Conservation (phyloP, 768 basidiomycete genomes). For the Mycena rosella region DNA sequence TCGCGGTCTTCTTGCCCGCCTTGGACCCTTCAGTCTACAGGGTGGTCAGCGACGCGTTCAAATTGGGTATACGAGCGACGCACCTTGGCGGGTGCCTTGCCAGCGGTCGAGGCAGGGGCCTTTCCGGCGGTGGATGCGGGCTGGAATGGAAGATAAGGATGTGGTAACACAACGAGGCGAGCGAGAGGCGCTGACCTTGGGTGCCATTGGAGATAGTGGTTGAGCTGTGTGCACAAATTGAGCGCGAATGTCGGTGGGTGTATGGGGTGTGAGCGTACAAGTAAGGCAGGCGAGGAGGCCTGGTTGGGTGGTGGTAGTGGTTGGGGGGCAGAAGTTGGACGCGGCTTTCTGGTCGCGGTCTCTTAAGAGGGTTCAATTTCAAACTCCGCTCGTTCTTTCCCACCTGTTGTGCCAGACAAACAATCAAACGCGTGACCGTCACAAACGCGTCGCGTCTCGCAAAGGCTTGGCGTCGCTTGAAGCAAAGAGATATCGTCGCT, state of each 20-base stretch:
- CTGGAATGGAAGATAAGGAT: conserved; percentile 41
- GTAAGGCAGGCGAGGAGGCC: conserved; percentile 13
- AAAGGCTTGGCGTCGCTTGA: too few species aligned
- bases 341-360: conserved; percentile 15
- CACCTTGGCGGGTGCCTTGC: conserved; percentile 71
- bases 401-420: conserved; percentile 6
- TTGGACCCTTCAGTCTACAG: conserved; percentile 52
- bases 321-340: conserved; percentile 22
- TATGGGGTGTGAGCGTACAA: conserved; percentile 16
- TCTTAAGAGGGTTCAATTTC: conserved; percentile 24
- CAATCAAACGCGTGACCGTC: conserved; percentile 24
- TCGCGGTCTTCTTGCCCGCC: conserved; percentile 72
- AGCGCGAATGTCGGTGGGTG: conserved; percentile 18
- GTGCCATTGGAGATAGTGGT: conserved; percentile 51
- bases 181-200: conserved; percentile 45
- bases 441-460: conserved; percentile 8
- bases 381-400: conserved; percentile 31
- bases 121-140: conserved; percentile 83
- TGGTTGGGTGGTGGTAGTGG: conserved; percentile 27
- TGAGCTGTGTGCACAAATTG: conserved; percentile 29
- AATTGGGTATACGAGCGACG: neutral
- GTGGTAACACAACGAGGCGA: neutral
- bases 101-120: conserved; percentile 73
- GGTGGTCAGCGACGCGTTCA: conserved; percentile 6
- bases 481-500: neutral